These are phyloP conservation scores for Colletotrichum musae DNA, from an alignment of 2,329 filamentous ascomycete genomes.

Conservation along the genomic window DNA sequence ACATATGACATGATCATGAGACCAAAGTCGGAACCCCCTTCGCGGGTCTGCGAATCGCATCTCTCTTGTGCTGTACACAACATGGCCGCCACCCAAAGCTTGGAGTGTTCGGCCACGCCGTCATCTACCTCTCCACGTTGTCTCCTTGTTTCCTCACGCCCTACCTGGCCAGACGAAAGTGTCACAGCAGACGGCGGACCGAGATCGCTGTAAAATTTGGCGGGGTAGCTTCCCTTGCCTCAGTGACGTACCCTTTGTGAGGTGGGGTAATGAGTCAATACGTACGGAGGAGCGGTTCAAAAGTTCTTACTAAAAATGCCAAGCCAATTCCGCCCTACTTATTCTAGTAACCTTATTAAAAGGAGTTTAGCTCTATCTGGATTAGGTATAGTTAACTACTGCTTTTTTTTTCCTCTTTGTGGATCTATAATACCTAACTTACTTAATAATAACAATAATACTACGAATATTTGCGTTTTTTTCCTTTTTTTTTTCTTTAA, in stretches of 20 bases:
- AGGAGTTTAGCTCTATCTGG: too few relatives aligned
- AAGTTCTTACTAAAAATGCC: too few relatives aligned
- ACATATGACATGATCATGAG: constrained; percentile 23
- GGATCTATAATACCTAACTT: too few relatives aligned
- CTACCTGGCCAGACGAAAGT: constrained; percentile 3
- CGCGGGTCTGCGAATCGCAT: constrained; percentile 1
- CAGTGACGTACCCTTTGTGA: constrained; percentile 6
- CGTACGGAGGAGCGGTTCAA: too few relatives aligned
- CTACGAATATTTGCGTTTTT: too few relatives aligned
- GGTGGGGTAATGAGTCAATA: constrained; percentile 16
- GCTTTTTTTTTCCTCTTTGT: too few relatives aligned
- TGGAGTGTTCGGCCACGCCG: not conserved
- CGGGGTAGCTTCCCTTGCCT: constrained; percentile 31
- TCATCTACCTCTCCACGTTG: constrained; percentile 6
- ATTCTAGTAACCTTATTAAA: too few relatives aligned
- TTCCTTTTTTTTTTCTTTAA: too few relatives aligned
- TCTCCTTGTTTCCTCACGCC: constrained; percentile 9
- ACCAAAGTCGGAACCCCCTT: constrained; percentile 13
- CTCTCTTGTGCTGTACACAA: constrained; percentile 7
- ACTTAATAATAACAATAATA: too few relatives aligned
- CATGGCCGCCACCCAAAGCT: not conserved
- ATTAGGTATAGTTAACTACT: too few relatives aligned
- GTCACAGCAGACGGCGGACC: constrained; percentile 3
- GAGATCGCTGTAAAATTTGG: constrained; percentile 31
- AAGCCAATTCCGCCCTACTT: too few relatives aligned